phyloP scores from a whole-genome alignment of 2,329 filamentous ascomycete species.

The Talaromyces sp. region DNA sequence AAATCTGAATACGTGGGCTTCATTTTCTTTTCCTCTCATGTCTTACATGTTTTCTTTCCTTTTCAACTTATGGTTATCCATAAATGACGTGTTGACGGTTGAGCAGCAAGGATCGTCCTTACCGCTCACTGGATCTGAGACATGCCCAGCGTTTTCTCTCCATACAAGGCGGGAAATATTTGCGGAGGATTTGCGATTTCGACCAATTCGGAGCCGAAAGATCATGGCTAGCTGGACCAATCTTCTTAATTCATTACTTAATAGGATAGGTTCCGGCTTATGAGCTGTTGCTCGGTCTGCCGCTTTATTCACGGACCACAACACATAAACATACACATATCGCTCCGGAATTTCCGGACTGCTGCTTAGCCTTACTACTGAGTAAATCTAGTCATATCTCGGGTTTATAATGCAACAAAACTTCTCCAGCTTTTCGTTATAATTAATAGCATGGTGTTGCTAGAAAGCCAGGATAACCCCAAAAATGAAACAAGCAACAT shows the following conservation, averaged over 20 bases:
- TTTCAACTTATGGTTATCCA: not conserved
- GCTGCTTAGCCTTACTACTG: not conserved
- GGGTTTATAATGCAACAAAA: not conserved
- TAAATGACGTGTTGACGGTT: not conserved
- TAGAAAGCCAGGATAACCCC: not conserved
- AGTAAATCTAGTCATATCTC: not conserved
- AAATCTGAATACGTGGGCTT: not conserved
- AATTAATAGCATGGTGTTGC: not conserved
- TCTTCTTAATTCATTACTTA: not conserved
- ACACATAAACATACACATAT: not conserved
- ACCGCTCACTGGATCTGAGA: not conserved
- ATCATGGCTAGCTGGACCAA: not conserved
- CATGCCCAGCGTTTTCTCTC: not conserved
- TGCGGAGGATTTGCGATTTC: not conserved
- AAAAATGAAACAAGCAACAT: slow-evolving; percentile 10
- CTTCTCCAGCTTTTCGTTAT: not conserved
- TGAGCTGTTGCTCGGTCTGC: not conserved
- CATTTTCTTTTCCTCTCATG: not conserved
- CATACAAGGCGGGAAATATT: not conserved
- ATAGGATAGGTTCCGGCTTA: not conserved
- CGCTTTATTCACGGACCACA: too few species aligned
- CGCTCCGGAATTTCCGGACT: not conserved
- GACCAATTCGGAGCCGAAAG: not conserved
- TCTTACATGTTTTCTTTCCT: not conserved
- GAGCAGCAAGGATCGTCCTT: slow-evolving; percentile 2